Base-by-base conservation (phyloP, 2,329 filamentous ascomycete species). In the Venturia nashicola region DNA sequence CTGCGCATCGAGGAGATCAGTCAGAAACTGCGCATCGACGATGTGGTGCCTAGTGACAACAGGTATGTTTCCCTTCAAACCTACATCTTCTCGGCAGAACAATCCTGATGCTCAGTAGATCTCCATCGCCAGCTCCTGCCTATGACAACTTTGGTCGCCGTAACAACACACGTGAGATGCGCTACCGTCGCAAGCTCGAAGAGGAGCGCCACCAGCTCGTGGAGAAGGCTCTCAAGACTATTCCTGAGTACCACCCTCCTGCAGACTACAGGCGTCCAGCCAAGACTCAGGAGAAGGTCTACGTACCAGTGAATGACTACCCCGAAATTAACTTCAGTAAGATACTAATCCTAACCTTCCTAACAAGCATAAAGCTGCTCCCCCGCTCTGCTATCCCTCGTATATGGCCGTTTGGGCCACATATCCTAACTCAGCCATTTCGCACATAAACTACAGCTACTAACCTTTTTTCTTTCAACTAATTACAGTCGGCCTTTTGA, bases 241-340 rank as follows among this genome's bases (percentile, higher is more conserved):
- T 99, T 77, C 93, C 94, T 80, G 97, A 97, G 85, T 99, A 99
- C 77, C 91, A 97, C 76, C 94, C 94, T 72, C 94, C 94, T 65
- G 90, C 93, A 83, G 94, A 99, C 77, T 99, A 99, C 78, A 91
- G 94, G 77, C 90, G 94, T 72, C 94, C 94, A 67, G 97, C 93
- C 76, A 99, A 99, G 89, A 99, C 94, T 75, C 94, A 99, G 80
- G 94, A 99, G 84, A 99, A 99, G 84, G 95, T 99, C 89, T 99
- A 99, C 77, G 94, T 99, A 77, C 94, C 94, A 76, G 94, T 99
- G 82, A 99, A 99, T 86, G 94, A 99, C 79, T 99, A 99, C 78
- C 94, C 94, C 83, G 94, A 99, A 79, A 97, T 99, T 87, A 99
- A 99, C 88, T 99, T 99, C 91, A 99, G 94, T 99, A 97, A 93